Percentiles rank a stretch among this genome's conserved stretches.
Evolutionary conservation across 352 stramenopile species (phyloP).

Genomic region (Globisporangium megalacanthum): DNA sequence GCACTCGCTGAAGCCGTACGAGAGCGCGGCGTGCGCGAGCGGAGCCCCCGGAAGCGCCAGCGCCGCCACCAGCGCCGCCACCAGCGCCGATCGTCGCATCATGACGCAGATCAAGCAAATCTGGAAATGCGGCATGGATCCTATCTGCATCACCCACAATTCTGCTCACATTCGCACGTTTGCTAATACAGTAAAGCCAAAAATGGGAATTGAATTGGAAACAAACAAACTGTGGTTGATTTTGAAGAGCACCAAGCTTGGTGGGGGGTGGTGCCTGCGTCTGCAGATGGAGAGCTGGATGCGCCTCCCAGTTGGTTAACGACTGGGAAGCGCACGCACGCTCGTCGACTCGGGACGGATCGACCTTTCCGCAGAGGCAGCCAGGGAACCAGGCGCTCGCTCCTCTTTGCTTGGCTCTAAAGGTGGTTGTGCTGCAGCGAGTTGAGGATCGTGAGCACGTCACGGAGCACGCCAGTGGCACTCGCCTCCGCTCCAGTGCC

Average conservation of each 20-base stretch:
- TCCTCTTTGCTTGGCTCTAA: background rate
- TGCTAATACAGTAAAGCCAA: background rate
- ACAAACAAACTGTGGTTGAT: background rate
- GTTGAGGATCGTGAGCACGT: constrained; percentile 72
- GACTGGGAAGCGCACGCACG: background rate
- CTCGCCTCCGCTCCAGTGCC: constrained; percentile 55
- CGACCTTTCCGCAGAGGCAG: background rate
- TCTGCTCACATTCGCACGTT: background rate
- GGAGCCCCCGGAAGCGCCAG: background rate
- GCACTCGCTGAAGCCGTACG: constrained; percentile 79
- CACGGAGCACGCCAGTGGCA: constrained; percentile 66
- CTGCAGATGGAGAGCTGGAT: background rate
- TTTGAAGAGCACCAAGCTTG: background rate
- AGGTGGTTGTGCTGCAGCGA: constrained; percentile 51
- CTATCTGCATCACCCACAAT: too few relatives aligned
- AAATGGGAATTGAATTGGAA: background rate
- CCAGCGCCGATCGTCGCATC: too few relatives aligned
- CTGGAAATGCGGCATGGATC: background rate
- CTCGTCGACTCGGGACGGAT: background rate
- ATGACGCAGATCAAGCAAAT: background rate
- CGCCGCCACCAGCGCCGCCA: too few relatives aligned
- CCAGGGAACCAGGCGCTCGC: too few relatives aligned
- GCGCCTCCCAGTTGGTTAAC: background rate
- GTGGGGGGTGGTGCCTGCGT: background rate
- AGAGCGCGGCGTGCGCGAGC: constrained; percentile 14